Evolutionary conservation across 495 filamentous ascomycete genomes (phyloP).

Genomic region (Sordaria brevicollis): DNA sequence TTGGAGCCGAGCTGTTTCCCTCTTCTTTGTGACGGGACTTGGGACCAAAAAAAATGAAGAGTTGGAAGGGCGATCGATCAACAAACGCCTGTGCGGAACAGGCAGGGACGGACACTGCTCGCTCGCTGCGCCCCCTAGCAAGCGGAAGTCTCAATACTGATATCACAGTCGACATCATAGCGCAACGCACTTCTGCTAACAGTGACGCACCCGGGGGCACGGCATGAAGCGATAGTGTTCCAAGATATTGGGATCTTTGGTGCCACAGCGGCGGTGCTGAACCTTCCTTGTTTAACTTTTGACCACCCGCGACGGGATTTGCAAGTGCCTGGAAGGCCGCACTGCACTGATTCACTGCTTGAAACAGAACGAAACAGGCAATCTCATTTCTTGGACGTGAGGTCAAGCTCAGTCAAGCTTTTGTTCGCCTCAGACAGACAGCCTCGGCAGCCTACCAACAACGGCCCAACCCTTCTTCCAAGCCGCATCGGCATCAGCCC

Average conservation of each 20-base stretch:
- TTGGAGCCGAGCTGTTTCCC: not conserved
- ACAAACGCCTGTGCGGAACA: not conserved
- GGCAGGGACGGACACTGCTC: not conserved
- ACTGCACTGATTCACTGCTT: not conserved
- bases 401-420: not conserved
- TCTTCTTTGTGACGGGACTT: not conserved
- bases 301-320: not conserved
- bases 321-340: no score
- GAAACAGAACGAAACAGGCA: not conserved
- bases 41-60: not conserved
- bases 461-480: not conserved
- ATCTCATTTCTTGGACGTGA: not conserved
- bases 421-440: not conserved
- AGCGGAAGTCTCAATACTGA: not conserved
- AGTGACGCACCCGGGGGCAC: not conserved
- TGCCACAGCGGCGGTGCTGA: not conserved
- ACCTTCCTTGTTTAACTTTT: not conserved
- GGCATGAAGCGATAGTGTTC: not conserved
- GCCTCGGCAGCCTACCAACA: not conserved
- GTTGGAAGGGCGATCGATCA: not conserved
- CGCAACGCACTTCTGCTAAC: not conserved
- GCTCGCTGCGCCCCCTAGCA: not conserved
- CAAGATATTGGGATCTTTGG: not conserved
- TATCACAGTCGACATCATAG: not conserved
- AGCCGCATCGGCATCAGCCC: not conserved